phyloP scores from a whole-genome alignment of 2,329 filamentous ascomycete species.

The Talaromyces sp. region DNA sequence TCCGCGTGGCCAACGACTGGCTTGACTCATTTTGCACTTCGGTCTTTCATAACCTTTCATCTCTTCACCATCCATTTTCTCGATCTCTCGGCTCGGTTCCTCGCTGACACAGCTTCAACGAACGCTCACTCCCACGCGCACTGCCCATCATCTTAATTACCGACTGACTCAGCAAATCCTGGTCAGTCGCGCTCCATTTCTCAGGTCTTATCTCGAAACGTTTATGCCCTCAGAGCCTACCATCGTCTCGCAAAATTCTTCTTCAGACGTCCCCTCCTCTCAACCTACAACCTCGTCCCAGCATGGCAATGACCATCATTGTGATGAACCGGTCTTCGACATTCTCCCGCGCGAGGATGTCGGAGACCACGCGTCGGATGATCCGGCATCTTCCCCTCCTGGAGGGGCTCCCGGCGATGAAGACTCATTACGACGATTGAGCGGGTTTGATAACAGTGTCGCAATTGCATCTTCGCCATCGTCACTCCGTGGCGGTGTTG shows the following conservation, averaged over 20 bases:
- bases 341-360: slow-evolving; percentile 41
- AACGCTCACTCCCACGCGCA: neutral
- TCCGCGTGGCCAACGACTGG: neutral
- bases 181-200: slow-evolving; percentile 53
- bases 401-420: slow-evolving; percentile 24
- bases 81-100: neutral
- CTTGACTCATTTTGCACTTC: slow-evolving; percentile 1
- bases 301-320: slow-evolving; percentile 56
- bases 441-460: slow-evolving; percentile 21
- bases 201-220: slow-evolving; percentile 34
- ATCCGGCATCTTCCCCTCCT: slow-evolving; percentile 24
- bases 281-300: slow-evolving; percentile 45
- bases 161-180: slow-evolving; percentile 52
- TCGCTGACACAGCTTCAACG: neutral
- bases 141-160: slow-evolving; percentile 12
- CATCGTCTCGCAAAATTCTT: slow-evolving; percentile 48
- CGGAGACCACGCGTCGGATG: slow-evolving; percentile 28
- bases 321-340: slow-evolving; percentile 44
- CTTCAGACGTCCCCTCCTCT: slow-evolving; percentile 38
- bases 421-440: slow-evolving; percentile 31
- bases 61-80: slow-evolving; percentile 1
- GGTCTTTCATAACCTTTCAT: neutral
- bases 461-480: slow-evolving; percentile 34
- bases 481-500: slow-evolving; percentile 49
- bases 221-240: slow-evolving; percentile 65